Evolutionary conservation across 306 rosid genomes (phyloP), one percentile per base, ranked within the genome.

Genomic region (Medicago lupulina): DNA sequence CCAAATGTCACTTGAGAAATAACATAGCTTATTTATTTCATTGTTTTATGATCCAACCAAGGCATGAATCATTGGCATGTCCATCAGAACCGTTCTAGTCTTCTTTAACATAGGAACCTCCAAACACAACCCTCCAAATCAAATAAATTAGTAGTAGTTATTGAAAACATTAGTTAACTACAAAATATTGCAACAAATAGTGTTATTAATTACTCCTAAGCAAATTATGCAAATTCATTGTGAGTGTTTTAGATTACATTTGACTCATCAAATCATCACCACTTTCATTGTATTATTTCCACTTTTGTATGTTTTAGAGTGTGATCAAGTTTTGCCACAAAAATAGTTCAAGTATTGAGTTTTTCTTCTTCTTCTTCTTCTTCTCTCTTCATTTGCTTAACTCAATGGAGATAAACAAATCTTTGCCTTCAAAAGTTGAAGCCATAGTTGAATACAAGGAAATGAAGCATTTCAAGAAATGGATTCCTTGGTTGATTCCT

Each of bases 401-500:
- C 76, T 51, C 89, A 5, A 71, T 79, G 69, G 89, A 85, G 74
- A 47, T 68, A 12, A 85, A 81, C 10, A 60, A 82, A 4, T 70
- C 83, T 58, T 71, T 85, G 7, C 34, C 73, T 28, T 69, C 86
- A 49, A 80, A 86, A 15, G 44, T 53, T 13, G 65, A 67, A 71
- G 72, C 73, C 54, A 84, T 83, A n/a, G 61, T 62, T 7, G 86
- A 75, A n/a, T 31, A 49, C 57, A 62, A 54, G 57, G 97, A 91
- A 75, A 68, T 67, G 49, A 92, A 92, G 81, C 90, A 88, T 60
- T 87, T 81, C 82, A 89, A 86, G 85, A 90, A 85, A 68, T 92
- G 98, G 97, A 55, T 85, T n/a, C 9, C 92, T 19, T 95, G 98
- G 98, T 47, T 95, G 70, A 84, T 90, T 7, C 98, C 98, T 7